Evolutionary conservation across 495 filamentous ascomycete species (phyloP).

Genomic region (Hypoxylon crocopeplum): DNA sequence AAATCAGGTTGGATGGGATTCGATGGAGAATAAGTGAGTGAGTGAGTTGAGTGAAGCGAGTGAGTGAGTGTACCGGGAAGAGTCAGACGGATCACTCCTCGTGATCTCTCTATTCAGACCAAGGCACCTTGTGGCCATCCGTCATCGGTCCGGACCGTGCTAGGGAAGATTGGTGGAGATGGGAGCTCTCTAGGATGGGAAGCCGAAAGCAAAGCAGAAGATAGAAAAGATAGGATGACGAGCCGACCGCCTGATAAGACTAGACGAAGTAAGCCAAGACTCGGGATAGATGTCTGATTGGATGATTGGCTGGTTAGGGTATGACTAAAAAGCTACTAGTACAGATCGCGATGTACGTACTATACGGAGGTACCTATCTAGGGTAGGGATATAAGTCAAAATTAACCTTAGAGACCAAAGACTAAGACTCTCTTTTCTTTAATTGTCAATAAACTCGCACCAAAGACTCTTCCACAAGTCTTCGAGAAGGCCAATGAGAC

Average conservation of each 20-base stretch:
- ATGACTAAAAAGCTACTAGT: too few relatives aligned
- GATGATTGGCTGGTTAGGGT: too few relatives aligned
- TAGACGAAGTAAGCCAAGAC: slow-evolving; percentile 29
- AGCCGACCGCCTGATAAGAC: slow-evolving; percentile 39
- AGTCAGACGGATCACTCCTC: slow-evolving; percentile 40
- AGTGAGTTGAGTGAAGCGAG: too few relatives aligned
- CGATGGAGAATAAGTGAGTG: too few relatives aligned
- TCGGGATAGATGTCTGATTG: too few relatives aligned
- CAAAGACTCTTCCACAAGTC: too few relatives aligned
- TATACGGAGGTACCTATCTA: too few relatives aligned
- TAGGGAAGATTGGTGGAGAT: slow-evolving; percentile 14
- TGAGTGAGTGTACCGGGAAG: slow-evolving; percentile 6
- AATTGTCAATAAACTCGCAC: too few relatives aligned
- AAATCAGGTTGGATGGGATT: background rate
- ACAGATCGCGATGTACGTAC: too few relatives aligned
- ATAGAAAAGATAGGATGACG: slow-evolving; percentile 34
- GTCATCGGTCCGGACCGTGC: slow-evolving; percentile 45
- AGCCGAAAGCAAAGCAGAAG: slow-evolving; percentile 11
- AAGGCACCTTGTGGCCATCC: slow-evolving; percentile 43
- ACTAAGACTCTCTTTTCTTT: background rate
- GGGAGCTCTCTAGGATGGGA: slow-evolving; percentile 13
- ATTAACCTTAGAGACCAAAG: too few relatives aligned
- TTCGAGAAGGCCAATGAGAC: too few relatives aligned
- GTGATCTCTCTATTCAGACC: slow-evolving; percentile 32
- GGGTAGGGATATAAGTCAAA: too few relatives aligned